A percentile compares a stretch with the other conserved stretches of the same genome.
Conservation (phyloP, 768 basidiomycete genomes). For the Rhizopogon sp. region DNA sequence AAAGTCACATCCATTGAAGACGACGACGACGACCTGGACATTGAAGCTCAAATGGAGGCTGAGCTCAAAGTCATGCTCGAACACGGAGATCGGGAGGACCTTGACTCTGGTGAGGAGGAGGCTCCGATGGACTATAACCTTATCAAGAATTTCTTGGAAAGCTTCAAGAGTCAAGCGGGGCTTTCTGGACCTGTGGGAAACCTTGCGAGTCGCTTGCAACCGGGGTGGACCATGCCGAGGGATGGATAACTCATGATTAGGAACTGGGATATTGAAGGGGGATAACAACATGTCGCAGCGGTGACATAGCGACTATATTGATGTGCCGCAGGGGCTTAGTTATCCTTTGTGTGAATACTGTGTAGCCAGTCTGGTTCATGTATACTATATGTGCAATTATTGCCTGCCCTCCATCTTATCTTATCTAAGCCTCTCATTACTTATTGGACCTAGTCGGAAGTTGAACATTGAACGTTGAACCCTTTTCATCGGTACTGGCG, state of each 20-base stretch:
- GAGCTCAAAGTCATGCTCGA: slow-evolving; percentile 70
- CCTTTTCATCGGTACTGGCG: neutral
- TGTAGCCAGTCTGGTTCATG: too few species aligned
- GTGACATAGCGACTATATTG: neutral
- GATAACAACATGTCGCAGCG: neutral
- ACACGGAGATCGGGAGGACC: slow-evolving; percentile 36
- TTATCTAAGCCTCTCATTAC: too few species aligned
- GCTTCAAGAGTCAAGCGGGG: slow-evolving; percentile 89
- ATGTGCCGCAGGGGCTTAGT: too few species aligned
- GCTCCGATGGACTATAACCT: slow-evolving; percentile 76
- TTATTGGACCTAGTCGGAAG: neutral
- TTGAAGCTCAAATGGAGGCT: slow-evolving; percentile 85
- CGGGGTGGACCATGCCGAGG: slow-evolving; percentile 69
- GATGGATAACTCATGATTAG: slow-evolving; percentile 54
- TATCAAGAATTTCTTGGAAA: slow-evolving; percentile 96
- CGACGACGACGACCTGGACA: slow-evolving; percentile 51
- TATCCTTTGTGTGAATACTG: too few species aligned
- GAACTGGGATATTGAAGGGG: neutral
- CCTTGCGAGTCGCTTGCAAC: slow-evolving; percentile 78
- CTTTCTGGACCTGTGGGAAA: slow-evolving; percentile 89
- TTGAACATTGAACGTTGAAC: too few species aligned
- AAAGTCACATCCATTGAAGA: slow-evolving; percentile 26
- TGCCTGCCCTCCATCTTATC: too few species aligned
- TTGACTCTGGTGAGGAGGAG: slow-evolving; percentile 47
- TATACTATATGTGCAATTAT: too few species aligned